Base-by-base conservation (phyloP, 148 eudicot species). In the Rhododendron ferrugineum region DNA sequence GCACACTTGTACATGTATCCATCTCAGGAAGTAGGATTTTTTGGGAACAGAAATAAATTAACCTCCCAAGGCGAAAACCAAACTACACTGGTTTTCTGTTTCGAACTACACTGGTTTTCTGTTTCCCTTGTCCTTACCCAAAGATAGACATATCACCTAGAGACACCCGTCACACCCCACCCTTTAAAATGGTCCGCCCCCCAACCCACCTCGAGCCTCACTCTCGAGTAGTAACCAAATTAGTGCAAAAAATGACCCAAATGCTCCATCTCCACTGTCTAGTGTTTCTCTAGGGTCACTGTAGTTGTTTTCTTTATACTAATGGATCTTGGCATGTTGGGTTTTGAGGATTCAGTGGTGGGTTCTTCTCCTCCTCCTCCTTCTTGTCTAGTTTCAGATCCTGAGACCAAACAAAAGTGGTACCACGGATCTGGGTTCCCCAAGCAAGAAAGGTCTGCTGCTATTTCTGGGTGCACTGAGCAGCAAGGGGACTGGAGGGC, bases 281-380 rank as follows among this genome's bases (percentile, higher is more conserved):
- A 15, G 50, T 82, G 40, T 2, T 79, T 32, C 14, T 28, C 6
- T 74, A 81, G 42, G 58, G 58, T 74, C n/a, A 2, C 22, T 74
- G 10, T 34, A 54, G 56, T 54, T 11, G 0, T 76, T 44, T 46
- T 44, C 46, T n/a, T 78, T 47, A 40, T 40, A 5, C 44, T 40
- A 30, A 91, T 91, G 93, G 93, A 91, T 85, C 88, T 91, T 89
- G 89, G 86, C 16, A 75, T 80, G 82, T 72, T 85, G 78, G 88
- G 83, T 32, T 83, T 84, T 28, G 84, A 84, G 52, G 83, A 78
- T 37, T 81, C 54, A 32, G 37, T 70, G 15, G 32, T 73, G 79
- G 83, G 84, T 50, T 56, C 87, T 79, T 1, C 34, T 22, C 80
- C 28, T 22, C 64, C 18, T 77, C 30, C 47, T 75, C 18, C 47